Conservation (phyloP, 345 rosid species). For the Syzygium jambos region DNA sequence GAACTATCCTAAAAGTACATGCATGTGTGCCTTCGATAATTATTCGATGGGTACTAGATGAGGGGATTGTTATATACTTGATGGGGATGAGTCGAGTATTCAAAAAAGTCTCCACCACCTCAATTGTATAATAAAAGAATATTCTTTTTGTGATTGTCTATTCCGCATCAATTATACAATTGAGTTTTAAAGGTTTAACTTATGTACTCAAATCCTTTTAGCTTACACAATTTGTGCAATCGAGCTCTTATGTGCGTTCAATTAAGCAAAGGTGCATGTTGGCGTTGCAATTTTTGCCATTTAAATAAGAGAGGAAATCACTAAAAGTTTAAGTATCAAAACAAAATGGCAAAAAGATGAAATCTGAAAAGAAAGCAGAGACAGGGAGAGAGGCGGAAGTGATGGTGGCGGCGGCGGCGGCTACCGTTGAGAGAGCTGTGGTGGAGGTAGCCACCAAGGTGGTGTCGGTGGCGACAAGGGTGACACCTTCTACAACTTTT, state of each 20-base stretch:
- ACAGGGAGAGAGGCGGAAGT: neutral
- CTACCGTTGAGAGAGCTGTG: neutral
- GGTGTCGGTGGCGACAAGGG: neutral
- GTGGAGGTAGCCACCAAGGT: neutral
- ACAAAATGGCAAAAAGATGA: neutral
- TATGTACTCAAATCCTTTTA: neutral
- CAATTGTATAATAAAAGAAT: too few relatives aligned
- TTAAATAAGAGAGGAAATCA: neutral
- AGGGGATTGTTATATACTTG: neutral
- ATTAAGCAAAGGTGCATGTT: neutral
- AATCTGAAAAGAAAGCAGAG: neutral
- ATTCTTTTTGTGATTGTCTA: too few relatives aligned
- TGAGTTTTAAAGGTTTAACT: neutral
- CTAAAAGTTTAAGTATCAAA: neutral
- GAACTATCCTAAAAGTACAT: neutral
- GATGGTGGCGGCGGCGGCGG: neutral
- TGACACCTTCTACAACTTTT: neutral
- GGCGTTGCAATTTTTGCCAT: neutral
- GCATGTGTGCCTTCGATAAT: neutral
- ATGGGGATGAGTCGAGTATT: neutral
- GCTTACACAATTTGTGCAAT: neutral
- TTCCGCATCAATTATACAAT: neutral
- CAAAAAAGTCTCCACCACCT: neutral
- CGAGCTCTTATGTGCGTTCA: neutral
- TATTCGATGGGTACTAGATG: neutral